A percentile compares a stretch with the other conserved stretches of the same genome.
Evolutionary conservation across 306 rosid genomes (phyloP).

Genomic region (Fagus crenata): DNA sequence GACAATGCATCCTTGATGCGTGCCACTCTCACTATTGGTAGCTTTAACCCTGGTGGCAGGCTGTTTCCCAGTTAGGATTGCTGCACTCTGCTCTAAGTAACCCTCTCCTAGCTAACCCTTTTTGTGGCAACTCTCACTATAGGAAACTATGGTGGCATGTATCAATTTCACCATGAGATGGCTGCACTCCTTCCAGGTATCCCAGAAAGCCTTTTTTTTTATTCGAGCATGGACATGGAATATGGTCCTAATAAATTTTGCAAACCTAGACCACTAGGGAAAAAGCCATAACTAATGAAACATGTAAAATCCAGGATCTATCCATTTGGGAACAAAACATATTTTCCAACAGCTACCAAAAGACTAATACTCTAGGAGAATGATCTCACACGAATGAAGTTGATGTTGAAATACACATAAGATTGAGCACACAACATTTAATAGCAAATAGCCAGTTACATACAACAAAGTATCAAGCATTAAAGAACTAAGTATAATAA

Average conservation of each 20-base stretch:
- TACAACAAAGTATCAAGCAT: neutral
- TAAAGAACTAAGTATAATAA: conserved; percentile 12
- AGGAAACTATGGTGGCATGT: neutral
- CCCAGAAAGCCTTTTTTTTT: neutral
- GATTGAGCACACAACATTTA: neutral
- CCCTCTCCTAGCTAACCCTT: neutral
- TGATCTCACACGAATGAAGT: conserved; percentile 7
- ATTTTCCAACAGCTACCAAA: neutral
- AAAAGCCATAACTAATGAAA: neutral
- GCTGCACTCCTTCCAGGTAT: neutral
- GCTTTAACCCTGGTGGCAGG: neutral
- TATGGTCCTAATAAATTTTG: neutral
- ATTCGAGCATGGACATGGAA: neutral
- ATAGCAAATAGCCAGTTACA: neutral
- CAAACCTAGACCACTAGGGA: neutral
- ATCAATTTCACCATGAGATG: neutral
- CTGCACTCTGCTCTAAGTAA: neutral
- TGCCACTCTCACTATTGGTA: neutral
- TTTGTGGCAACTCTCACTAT: neutral
- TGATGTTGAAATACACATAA: neutral
- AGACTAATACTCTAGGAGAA: neutral
- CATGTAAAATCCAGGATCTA: neutral
- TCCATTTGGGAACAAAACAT: neutral
- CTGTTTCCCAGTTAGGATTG: neutral
- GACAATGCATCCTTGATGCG: too few species aligned